Evolutionary conservation across 805 yeast species (phyloP).

Genomic region (Brettanomyces nanus): DNA sequence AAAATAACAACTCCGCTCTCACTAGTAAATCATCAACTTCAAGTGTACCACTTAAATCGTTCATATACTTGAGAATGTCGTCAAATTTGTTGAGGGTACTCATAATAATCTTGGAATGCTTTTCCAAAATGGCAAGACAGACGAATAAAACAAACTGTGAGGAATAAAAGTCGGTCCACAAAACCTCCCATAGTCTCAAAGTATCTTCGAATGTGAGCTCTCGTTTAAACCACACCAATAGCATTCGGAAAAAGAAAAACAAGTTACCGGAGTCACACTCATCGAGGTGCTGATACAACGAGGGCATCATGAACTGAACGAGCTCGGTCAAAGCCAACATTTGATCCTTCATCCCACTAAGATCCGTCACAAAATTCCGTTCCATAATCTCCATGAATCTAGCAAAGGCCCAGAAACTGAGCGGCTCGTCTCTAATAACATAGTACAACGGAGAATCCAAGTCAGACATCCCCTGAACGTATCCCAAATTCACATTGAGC

Average conservation of each 20-base stretch:
- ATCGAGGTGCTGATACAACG: conserved; percentile 71
- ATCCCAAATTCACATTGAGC: conserved; percentile 76
- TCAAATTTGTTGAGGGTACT: conserved; percentile 74
- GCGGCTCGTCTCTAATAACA: conserved; percentile 55
- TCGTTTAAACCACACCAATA: conserved; percentile 90
- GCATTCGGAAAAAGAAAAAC: conserved; percentile 92
- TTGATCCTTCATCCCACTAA: conserved; percentile 87
- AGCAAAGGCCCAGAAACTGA: conserved; percentile 84
- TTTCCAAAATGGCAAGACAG: conserved; percentile 83
- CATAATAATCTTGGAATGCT: conserved; percentile 70
- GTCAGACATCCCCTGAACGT: conserved; percentile 98
- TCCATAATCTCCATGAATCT: conserved; percentile 93
- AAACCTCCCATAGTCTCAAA: conserved; percentile 79
- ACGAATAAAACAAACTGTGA: conserved; percentile 85
- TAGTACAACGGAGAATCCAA: conserved; percentile 78
- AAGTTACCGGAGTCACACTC: conserved; percentile 84
- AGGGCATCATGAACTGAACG: conserved; percentile 86
- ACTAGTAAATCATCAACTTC: conserved; percentile 69
- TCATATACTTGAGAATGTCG: conserved; percentile 86
- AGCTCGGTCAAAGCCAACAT: conserved; percentile 76
- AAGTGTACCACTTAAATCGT: conserved; percentile 74
- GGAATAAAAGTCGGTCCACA: conserved; percentile 82
- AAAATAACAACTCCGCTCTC: conserved; percentile 77
- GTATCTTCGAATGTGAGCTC: conserved; percentile 79
- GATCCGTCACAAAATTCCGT: conserved; percentile 84